Percentiles rank a stretch among this genome's conserved stretches.
phyloP scores from a whole-genome alignment of 2,329 filamentous ascomycete genomes.

The Aspergillus eucalypticola region DNA sequence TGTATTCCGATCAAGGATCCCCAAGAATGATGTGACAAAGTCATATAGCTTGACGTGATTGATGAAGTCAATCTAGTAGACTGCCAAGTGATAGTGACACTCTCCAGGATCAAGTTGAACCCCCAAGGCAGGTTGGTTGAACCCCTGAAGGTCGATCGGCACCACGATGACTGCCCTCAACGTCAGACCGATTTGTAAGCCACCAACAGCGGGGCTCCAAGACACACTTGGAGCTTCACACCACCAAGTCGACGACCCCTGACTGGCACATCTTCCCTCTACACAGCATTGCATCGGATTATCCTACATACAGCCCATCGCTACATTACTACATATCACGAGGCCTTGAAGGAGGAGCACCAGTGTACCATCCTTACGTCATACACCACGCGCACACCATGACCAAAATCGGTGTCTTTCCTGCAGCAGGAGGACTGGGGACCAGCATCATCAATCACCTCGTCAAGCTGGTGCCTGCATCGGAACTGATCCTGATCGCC shows the following conservation, averaged over 20 bases:
- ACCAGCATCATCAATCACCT: constrained; percentile 54
- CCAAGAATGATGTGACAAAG: too few species aligned
- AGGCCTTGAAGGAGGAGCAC: background rate
- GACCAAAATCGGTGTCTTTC: constrained; percentile 42
- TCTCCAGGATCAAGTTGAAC: too few species aligned
- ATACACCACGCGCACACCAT: constrained; percentile 2
- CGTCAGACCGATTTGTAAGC: background rate
- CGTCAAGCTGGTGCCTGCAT: constrained; percentile 44
- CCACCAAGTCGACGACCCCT: background rate
- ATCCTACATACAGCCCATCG: background rate
- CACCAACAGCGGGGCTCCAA: background rate
- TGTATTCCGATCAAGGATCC: too few species aligned
- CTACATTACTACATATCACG: background rate
- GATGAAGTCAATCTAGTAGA: too few species aligned
- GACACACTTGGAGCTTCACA: too few species aligned
- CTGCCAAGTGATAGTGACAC: too few species aligned
- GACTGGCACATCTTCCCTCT: background rate
- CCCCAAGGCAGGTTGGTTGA: too few species aligned
- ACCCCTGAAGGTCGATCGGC: too few species aligned
- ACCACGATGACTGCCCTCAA: background rate
- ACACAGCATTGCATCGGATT: background rate
- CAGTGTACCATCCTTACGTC: background rate
- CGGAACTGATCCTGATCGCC: constrained; percentile 51
- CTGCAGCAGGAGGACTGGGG: constrained; percentile 56
- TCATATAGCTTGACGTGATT: too few species aligned